phyloP scores from a whole-genome alignment of 1,284 basidiomycete genomes.

The Sporisorium scitamineum region DNA sequence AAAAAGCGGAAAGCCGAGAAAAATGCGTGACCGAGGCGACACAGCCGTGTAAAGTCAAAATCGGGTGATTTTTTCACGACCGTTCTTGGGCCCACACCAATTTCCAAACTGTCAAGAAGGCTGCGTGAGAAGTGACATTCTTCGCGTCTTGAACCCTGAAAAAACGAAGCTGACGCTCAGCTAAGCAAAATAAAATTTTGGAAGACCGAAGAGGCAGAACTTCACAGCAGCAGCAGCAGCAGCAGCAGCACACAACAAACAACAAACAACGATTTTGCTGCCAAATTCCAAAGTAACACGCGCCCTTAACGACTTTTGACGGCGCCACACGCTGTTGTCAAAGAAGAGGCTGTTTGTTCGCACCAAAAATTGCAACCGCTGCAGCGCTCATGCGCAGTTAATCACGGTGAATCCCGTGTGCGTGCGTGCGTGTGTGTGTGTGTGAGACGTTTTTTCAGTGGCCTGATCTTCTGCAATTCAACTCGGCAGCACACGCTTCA shows the following conservation, averaged over 20 bases:
- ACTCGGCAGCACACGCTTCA: background rate
- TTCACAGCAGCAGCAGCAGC: background rate
- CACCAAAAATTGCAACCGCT: background rate
- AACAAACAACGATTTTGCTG: background rate
- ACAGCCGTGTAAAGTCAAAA: background rate
- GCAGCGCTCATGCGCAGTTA: background rate
- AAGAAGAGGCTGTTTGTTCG: too few relatives aligned
- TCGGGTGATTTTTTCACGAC: conserved; percentile 5
- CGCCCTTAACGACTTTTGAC: background rate
- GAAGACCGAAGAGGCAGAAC: background rate
- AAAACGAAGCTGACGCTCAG: background rate
- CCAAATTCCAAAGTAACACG: conserved; percentile 5
- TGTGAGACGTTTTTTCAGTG: conserved; percentile 5
- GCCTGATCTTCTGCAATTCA: conserved; percentile 5
- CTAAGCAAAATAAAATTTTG: background rate
- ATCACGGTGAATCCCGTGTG: background rate
- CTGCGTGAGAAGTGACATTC: too few relatives aligned
- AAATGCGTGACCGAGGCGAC: background rate
- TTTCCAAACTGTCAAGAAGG: too few relatives aligned
- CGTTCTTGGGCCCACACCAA: background rate
- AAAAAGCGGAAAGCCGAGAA: too few relatives aligned
- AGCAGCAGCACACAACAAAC: background rate
- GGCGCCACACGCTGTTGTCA: background rate
- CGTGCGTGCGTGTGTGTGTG: background rate
- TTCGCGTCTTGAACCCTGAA: too few relatives aligned